These are phyloP conservation scores for Aspergillus fumigatiaffinis DNA, from an alignment of 2,329 filamentous ascomycete genomes.

Conservation along the genomic window DNA sequence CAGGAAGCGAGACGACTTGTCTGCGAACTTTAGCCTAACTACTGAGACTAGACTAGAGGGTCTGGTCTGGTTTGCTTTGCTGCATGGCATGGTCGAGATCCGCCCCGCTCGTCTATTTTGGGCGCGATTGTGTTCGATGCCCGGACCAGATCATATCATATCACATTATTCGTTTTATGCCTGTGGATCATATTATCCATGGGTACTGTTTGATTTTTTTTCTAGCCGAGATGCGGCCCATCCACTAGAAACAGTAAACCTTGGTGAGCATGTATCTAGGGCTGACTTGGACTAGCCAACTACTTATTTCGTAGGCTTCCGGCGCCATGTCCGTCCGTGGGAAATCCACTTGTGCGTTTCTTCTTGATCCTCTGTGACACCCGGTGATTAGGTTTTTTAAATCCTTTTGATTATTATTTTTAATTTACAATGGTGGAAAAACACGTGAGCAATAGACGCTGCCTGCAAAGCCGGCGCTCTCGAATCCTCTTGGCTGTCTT, in stretches of 20 bases:
- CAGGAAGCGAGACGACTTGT: background rate
- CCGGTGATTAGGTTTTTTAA: slow-evolving; percentile 7
- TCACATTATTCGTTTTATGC: background rate
- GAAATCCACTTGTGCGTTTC: slow-evolving; percentile 14
- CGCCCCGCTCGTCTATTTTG: slow-evolving; percentile 13
- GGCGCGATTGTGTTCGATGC: background rate
- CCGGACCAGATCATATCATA: background rate
- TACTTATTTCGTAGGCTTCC: slow-evolving; percentile 20
- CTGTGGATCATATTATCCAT: background rate
- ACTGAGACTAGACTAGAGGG: background rate
- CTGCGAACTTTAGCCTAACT: slow-evolving; percentile 1
- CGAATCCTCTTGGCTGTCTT: slow-evolving; percentile 24
- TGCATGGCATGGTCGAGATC: slow-evolving; percentile 18
- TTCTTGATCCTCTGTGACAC: slow-evolving; percentile 14
- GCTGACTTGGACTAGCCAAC: slow-evolving; percentile 1
- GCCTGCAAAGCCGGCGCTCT: slow-evolving; percentile 27
- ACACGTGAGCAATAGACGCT: slow-evolving; percentile 30
- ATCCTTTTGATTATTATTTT: slow-evolving; percentile 2
- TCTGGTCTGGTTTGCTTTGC: slow-evolving; percentile 3
- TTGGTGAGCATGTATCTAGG: background rate
- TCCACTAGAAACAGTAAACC: slow-evolving; percentile 9
- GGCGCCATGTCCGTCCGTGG: slow-evolving; percentile 6
- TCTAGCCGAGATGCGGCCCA: background rate
- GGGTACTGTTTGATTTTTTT: background rate
- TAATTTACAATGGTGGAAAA: slow-evolving; percentile 17